Base-by-base conservation (phyloP, 169 alveolate genomes). In the Plasmodium vivax region DNA sequence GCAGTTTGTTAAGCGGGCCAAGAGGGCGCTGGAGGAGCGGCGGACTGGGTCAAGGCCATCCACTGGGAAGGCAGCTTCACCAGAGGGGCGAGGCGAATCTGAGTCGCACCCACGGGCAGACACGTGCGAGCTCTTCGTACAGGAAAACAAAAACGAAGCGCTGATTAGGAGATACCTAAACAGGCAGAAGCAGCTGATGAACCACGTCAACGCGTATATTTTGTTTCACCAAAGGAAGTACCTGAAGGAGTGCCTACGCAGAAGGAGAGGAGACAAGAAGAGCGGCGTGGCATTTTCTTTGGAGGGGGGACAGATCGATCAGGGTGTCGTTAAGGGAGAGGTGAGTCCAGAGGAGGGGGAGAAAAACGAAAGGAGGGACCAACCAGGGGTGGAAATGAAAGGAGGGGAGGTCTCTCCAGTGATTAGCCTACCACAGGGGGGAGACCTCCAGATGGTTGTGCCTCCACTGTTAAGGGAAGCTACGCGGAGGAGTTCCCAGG, bases 1-100 rank as follows among this genome's bases (percentile, higher is more conserved):
- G 7, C 54, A 47, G 47, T 85, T 85, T 85, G 14, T 85, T n/a
- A 85, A 47, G 34, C 34, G 68, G 34, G 27, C 81, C 19, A 85
- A 85, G 68, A 19, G 30, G 2, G 23, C n/a, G 19, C 7, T 84
- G 32, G 38, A 68, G 12, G 36, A 71, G 1, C 43, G 77, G 43
- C 16, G 27, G 51, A 54, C 14, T 41, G 54, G 36, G 32, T 38
- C n/a, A n/a, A 45, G 36, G 32, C 19, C 32, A n/a, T 23, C n/a
- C 16, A 30, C 2, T 2, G 87, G 62, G 36, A 47, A 30, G n/a
- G 10, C 12, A 6, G 2, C 36, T 9, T 3, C n/a, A 2, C 9
- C 56, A 82, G 19, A 84, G 32, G 36, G 85, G 23, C 36, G 30
- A 84, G n/a, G 8, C 23, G 7, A 30, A 4, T 6, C 62, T 51